Conservation (phyloP, 2,329 filamentous ascomycete genomes). For the Phialocephala subalpina region DNA sequence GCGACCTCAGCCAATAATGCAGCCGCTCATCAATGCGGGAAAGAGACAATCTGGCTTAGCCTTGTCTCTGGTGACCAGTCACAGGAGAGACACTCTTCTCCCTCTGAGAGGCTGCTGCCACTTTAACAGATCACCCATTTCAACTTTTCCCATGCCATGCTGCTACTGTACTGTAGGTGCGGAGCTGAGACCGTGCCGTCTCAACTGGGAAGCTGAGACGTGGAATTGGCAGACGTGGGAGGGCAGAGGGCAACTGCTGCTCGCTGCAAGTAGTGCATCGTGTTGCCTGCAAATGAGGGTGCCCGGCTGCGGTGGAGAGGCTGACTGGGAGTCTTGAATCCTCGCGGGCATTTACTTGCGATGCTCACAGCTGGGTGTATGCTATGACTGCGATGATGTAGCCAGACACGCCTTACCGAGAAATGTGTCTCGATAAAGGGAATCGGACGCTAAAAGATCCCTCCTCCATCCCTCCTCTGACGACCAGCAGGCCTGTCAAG, state of each 20-base stretch:
- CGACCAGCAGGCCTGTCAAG: conserved; percentile 1
- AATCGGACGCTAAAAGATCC: conserved; percentile 7
- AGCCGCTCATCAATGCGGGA: conserved; percentile 20
- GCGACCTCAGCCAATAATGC: conserved; percentile 26
- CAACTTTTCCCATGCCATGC: background rate
- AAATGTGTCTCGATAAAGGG: background rate
- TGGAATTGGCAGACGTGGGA: background rate
- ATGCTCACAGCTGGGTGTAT: background rate
- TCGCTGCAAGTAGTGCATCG: background rate
- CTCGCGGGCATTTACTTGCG: background rate
- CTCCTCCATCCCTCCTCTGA: background rate
- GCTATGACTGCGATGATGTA: conserved; percentile 2
- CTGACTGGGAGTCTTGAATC: background rate
- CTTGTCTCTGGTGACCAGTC: conserved; percentile 27
- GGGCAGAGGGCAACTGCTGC: background rate
- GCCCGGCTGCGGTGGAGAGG: background rate
- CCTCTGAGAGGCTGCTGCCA: conserved; percentile 28
- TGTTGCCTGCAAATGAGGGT: background rate
- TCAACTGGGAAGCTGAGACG: conserved; percentile 3
- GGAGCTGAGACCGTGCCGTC: conserved; percentile 4
- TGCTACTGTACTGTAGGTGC: too few species aligned
- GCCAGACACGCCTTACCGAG: background rate
- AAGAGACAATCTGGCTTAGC: conserved; percentile 29
- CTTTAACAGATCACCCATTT: conserved; percentile 17
- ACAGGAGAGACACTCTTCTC: conserved; percentile 24